Evolutionary conservation across 129 eudicot genomes (phyloP).

Genomic region (Lactuca saligna): DNA sequence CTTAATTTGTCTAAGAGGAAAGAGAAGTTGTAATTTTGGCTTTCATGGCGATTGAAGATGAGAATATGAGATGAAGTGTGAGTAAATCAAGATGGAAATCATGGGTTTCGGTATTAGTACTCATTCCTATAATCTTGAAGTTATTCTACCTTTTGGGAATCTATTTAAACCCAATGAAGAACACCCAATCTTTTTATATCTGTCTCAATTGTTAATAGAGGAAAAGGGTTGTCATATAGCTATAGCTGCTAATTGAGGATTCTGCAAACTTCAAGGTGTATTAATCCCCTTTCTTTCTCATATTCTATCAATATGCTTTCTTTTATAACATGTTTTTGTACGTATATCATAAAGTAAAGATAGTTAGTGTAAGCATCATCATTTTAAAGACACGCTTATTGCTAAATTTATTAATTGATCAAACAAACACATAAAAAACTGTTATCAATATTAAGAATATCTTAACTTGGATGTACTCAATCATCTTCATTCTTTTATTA

Average conservation of each 20-base stretch:
- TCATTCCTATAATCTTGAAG: slow-evolving; percentile 17
- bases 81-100: slow-evolving; percentile 23
- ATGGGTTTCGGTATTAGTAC: slow-evolving; percentile 24
- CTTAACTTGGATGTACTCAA: too few species aligned
- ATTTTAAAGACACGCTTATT: too few species aligned
- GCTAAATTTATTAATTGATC: too few species aligned
- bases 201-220: background rate
- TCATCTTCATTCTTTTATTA: too few species aligned
- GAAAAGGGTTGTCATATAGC: slow-evolving; percentile 7
- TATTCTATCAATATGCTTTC: background rate
- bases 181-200: background rate
- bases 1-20: slow-evolving; percentile 14
- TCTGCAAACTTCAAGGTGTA: slow-evolving; percentile 21
- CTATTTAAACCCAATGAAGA: background rate
- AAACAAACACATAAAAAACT: too few species aligned
- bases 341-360: background rate
- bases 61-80: slow-evolving; percentile 19
- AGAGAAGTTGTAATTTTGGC: slow-evolving; percentile 11
- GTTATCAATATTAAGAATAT: too few species aligned
- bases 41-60: background rate
- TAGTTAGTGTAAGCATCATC: background rate
- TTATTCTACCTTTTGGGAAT: slow-evolving; percentile 13
- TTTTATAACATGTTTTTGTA: background rate
- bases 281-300: slow-evolving; percentile 8
- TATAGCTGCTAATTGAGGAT: slow-evolving; percentile 20